A percentile compares a stretch with the other conserved stretches of the same genome.
phyloP scores from a whole-genome alignment of 495 filamentous ascomycete genomes.

The Xylaria grammica region DNA sequence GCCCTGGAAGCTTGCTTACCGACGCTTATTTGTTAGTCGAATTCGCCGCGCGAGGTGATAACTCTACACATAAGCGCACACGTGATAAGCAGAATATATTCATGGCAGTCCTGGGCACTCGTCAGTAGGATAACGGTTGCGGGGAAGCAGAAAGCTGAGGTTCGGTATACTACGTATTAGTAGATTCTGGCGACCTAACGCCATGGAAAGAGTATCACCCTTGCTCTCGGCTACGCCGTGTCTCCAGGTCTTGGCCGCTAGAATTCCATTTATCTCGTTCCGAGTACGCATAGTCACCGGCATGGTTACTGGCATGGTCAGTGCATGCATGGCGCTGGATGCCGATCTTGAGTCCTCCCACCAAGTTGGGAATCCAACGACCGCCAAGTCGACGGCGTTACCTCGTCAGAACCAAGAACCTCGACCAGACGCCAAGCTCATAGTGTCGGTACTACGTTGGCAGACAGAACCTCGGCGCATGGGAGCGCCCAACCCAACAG shows the following conservation, averaged over 20 bases:
- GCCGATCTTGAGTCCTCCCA: constrained; percentile 2
- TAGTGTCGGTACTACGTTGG: too few species aligned
- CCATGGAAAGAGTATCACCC: not conserved
- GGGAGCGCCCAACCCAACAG: too few species aligned
- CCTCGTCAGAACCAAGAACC: not conserved
- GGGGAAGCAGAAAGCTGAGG: constrained; percentile 10
- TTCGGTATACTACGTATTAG: not conserved
- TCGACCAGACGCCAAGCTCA: not conserved
- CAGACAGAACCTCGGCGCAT: too few species aligned
- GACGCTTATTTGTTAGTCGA: not conserved
- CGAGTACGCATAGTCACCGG: not conserved
- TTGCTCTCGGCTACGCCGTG: constrained; percentile 13
- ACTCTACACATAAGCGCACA: not conserved
- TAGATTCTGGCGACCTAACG: not conserved
- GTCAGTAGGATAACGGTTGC: constrained; percentile 7
- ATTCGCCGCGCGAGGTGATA: not conserved
- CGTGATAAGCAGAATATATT: constrained; percentile 1
- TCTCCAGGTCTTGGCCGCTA: not conserved
- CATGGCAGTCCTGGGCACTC: not conserved
- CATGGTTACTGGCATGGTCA: not conserved
- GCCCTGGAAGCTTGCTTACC: not conserved
- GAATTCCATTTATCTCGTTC: constrained; percentile 11
- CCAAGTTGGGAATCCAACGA: constrained; percentile 19
- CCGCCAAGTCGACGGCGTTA: constrained; percentile 7
- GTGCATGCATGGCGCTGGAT: not conserved